Conservation (phyloP, 2,329 filamentous ascomycete species). For the Fusarium metavorans region DNA sequence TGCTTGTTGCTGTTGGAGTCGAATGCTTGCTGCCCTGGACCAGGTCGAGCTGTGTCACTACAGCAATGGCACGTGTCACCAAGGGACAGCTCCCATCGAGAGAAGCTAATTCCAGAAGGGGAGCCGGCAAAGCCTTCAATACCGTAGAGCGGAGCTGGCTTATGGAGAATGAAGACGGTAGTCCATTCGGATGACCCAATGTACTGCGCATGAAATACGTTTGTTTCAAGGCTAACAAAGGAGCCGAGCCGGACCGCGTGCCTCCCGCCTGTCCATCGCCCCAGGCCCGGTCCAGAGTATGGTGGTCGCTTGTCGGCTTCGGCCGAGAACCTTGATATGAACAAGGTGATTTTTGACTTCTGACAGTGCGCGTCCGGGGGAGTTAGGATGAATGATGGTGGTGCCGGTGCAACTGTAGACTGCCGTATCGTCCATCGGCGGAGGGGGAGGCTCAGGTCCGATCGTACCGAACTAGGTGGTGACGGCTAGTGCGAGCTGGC, state of each 20-base stretch:
- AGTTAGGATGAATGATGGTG: not conserved
- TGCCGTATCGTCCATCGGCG: not conserved
- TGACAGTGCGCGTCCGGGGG: not conserved
- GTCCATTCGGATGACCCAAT: not conserved
- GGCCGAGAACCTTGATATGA: conserved; percentile 24
- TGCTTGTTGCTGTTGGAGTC: not conserved
- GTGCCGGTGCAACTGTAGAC: conserved; percentile 11
- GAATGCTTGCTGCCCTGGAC: not conserved
- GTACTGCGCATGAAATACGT: not conserved
- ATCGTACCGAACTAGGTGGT: not conserved
- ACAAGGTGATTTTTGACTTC: conserved; percentile 16
- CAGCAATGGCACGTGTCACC: conserved; percentile 22
- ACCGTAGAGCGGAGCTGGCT: conserved; percentile 27
- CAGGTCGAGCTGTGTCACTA: conserved; percentile 7
- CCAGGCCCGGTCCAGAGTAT: conserved; percentile 32
- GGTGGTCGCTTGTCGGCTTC: conserved; percentile 25
- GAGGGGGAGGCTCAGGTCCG: not conserved
- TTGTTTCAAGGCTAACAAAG: conserved; percentile 36
- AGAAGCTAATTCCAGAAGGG: conserved; percentile 19
- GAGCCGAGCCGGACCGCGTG: conserved; percentile 43
- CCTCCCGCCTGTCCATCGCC: conserved; percentile 33
- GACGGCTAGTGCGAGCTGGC: conserved; percentile 1
- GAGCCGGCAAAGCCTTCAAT: conserved; percentile 19
- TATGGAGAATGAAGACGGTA: conserved; percentile 24
- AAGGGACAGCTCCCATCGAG: conserved; percentile 12